A percentile compares a stretch with the other conserved stretches of the same genome.
Evolutionary conservation across 345 rosid species (phyloP).

Genomic region (Carallia pectinifolia): DNA sequence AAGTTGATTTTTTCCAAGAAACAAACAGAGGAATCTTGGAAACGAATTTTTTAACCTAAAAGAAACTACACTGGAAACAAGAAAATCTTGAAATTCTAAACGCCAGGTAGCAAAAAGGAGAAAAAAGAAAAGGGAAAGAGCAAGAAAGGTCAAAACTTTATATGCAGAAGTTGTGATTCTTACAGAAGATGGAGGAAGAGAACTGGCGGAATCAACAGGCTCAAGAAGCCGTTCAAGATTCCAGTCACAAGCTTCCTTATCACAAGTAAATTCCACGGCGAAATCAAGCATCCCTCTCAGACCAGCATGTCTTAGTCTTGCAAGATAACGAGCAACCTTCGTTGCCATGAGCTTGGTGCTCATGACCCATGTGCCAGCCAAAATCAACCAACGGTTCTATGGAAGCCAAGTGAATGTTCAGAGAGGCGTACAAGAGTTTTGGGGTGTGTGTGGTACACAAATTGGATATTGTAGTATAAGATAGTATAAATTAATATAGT

Average conservation of each 20-base stretch:
- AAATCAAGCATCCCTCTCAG: constrained; percentile 71
- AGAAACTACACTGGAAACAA: neutral
- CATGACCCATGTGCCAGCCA: constrained; percentile 55
- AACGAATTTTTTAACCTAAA: neutral
- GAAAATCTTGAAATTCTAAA: neutral
- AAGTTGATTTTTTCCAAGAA: neutral
- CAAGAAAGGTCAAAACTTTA: neutral
- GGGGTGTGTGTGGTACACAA: too few species aligned
- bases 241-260: constrained; percentile 55
- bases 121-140: neutral
- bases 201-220: constrained; percentile 52
- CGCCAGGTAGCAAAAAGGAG: too few species aligned
- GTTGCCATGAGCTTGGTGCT: constrained; percentile 56
- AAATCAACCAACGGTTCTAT: constrained; percentile 64
- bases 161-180: constrained; percentile 9
- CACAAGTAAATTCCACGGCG: constrained; percentile 66
- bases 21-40: neutral
- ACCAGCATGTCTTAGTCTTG: constrained; percentile 50
- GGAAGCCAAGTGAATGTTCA: constrained; percentile 51
- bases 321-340: constrained; percentile 35
- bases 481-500: too few species aligned
- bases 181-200: constrained; percentile 63
- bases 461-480: too few species aligned
- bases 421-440: constrained; percentile 50
- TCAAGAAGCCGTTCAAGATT: constrained; percentile 55